Base-by-base conservation (phyloP, 768 basidiomycete species). In the Mycena olivaceomarginata region DNA sequence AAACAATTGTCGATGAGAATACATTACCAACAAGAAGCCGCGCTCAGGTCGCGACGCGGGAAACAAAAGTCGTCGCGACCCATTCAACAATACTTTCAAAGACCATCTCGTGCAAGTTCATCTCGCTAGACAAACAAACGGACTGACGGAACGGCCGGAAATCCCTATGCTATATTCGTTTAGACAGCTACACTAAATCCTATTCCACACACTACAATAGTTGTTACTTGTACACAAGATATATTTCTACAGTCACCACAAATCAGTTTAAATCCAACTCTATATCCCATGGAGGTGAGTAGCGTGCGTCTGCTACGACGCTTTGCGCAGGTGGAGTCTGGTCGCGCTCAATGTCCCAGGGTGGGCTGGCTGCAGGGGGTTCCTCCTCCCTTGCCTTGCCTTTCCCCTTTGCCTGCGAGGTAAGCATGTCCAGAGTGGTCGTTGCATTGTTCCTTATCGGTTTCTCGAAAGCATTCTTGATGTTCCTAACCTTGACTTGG, bases 391-490 rank as follows among this genome's bases (percentile, higher is more conserved):
- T 75, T 70, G 81, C 84, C 76, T 77, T 84, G 66, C 72, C 81
- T 62, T 85, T 85, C 65, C 41, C 75, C 57, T 76, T 80, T 43
- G 67, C 68, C 74, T 86, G 85, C 51, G 83, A 80, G 31, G 83
- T 79, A 41, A 83, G 80, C 37, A 84, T 83, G 48, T 86, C 88
- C 51, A 86, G 84, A 51, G 86, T 85, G 60, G 87, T 90, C 3
- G 94, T 93, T 9, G 91, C 88, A 69, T 91, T 89, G 73, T 95
- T 93, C 67, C 94, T 90, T 85, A 99, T 95, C 0, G 97, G 96
- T 75, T 95, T 94, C 72, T 95, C 94, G 85, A 99, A 98, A 0
- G 97, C 96, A 72, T 96, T 98, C 80, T 94, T 94, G 45, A 99
- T 90, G 56, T 98, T 94, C 81, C 92, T 95, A 73, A 98, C 97